A percentile compares a stretch with the other conserved stretches of the same genome.
phyloP scores from a whole-genome alignment of 2,329 filamentous ascomycete species.

The Neospermospora avenae region DNA sequence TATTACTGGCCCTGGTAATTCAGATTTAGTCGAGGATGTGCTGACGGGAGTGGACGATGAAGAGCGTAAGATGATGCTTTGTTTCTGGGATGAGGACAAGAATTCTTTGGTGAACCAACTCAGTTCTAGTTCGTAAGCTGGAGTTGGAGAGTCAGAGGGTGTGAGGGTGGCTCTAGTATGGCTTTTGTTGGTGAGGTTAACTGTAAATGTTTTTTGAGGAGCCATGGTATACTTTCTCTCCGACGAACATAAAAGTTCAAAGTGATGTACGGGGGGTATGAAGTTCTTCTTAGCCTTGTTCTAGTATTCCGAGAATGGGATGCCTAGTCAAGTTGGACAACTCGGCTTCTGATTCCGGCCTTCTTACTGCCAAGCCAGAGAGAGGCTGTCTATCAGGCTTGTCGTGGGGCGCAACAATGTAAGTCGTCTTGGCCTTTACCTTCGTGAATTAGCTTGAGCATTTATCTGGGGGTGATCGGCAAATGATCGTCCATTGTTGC shows the following conservation, averaged over 20 bases:
- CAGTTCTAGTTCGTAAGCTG: neutral
- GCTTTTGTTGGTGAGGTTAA: neutral
- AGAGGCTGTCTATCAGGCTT: neutral
- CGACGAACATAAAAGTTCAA: too few relatives aligned
- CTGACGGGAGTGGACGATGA: neutral
- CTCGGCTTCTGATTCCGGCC: neutral
- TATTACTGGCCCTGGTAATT: neutral
- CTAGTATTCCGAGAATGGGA: neutral
- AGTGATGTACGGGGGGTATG: neutral
- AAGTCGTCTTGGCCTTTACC: neutral
- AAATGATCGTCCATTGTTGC: too few relatives aligned
- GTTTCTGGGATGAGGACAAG: neutral
- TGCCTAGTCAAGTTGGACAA: neutral
- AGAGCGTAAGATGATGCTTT: neutral
- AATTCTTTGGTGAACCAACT: constrained; percentile 4
- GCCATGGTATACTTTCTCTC: too few relatives aligned
- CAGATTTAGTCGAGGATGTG: neutral
- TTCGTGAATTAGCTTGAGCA: neutral
- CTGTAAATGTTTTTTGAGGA: neutral
- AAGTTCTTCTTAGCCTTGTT: neutral
- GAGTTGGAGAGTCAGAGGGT: neutral
- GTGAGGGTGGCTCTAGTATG: neutral
- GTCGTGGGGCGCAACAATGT: neutral
- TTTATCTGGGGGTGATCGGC: too few relatives aligned
- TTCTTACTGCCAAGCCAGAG: neutral